Evolutionary conservation across 2,329 filamentous ascomycete genomes (phyloP), one percentile per base, ranked within the genome.

Genomic region (Aspergillus tanneri): DNA sequence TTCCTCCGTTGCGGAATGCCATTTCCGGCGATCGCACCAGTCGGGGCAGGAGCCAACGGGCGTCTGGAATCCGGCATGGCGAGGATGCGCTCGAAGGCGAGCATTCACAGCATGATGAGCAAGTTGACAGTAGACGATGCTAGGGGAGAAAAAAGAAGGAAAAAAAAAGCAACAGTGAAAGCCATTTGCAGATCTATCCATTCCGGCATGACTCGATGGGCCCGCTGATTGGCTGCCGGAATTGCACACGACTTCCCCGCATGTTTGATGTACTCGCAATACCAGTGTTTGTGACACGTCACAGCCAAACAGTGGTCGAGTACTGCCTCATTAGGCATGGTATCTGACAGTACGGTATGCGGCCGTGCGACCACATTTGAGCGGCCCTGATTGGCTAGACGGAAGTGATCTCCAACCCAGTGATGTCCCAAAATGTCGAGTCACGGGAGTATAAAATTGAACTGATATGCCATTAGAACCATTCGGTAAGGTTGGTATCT

Each of bases 1-100:
- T 55, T 62, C 39, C 57, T 54, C 19, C 53, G 52, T 19, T 50
- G 49, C 7, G 49, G 50, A 12, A 46, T 21, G 36, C 59, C 52
- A 32, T 47, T 49, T 35, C 50, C 22, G 28, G 44, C 42, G 32
- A 34, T 44, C 30, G 38, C 25, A 23, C 50, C 54, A 7, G 54
- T 39, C 25, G 49, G 49, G 23, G 47, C 56, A 22, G 55, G 55
- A 14, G 48, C 54, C 43, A 55, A 30, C 22, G 24, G 55, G 39
- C 54, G 53, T 46, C 50, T 53, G 30, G 49, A 42, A 42, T 48
- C 51, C 35, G 56, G 25, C 56, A 57, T 56, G 16, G 30, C 30
- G 30, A 34, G 30, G 28, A 10, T 16, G n/a, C 28, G 30, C 16
- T 18, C 9, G n/a, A n/a, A n/a, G n/a, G n/a, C n/a, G n/a, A n/a